Conservation (phyloP, 805 yeast genomes). For the Candida caryicola region DNA sequence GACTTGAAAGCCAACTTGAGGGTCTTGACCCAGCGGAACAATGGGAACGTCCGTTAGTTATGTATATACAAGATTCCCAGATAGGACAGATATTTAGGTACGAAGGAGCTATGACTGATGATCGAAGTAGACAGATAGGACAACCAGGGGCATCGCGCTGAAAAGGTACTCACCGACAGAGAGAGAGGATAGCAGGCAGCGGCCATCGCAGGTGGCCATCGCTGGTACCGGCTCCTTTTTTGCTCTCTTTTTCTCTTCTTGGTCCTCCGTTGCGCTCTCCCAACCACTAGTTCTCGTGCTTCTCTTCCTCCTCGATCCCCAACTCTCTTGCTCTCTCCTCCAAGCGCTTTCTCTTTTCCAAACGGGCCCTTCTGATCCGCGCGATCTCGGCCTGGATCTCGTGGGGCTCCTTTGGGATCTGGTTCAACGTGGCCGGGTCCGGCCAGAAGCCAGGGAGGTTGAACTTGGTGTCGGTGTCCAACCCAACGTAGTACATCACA, state of each 20-base stretch:
- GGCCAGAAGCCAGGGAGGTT: conserved; percentile 97
- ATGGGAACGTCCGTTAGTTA: background rate
- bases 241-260: too few relatives aligned
- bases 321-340: conserved; percentile 69
- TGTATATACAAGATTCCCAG: background rate
- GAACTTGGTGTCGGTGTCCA: conserved; percentile 83
- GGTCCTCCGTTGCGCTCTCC: too few relatives aligned
- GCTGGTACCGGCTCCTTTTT: too few relatives aligned
- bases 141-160: too few relatives aligned
- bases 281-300: too few relatives aligned
- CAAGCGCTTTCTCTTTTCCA: conserved; percentile 67
- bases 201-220: too few relatives aligned
- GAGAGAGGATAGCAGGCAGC: too few relatives aligned
- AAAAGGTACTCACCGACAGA: too few relatives aligned
- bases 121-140: too few relatives aligned
- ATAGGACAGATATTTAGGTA: too few relatives aligned
- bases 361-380: conserved; percentile 72
- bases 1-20: background rate
- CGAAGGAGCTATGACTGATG: too few relatives aligned
- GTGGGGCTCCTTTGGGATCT: conserved; percentile 88
- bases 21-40: background rate
- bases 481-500: conserved; percentile 93
- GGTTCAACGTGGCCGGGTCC: conserved; percentile 86
- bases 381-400: conserved; percentile 91
- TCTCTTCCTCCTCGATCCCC: conserved; percentile 54